Evolutionary conservation across 1,284 basidiomycete species (phyloP).

Genomic region (Heterobasidion irregulare): DNA sequence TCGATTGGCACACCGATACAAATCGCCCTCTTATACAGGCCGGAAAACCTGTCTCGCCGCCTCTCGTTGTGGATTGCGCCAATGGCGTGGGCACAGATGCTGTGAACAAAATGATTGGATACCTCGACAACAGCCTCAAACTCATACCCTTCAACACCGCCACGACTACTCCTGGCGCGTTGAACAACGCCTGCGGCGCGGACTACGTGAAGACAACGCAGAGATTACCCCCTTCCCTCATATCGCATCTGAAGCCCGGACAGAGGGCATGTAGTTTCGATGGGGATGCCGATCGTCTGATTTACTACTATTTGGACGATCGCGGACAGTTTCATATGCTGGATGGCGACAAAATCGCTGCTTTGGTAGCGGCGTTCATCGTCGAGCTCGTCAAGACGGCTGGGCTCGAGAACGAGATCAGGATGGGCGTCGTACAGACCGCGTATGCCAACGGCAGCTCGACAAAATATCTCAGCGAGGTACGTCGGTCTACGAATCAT

Average conservation of each 20-base stretch:
- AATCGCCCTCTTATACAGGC: slow-evolving; percentile 28
- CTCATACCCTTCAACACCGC: slow-evolving; percentile 64
- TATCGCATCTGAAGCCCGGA: slow-evolving; percentile 50
- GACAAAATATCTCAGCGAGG: slow-evolving; percentile 84
- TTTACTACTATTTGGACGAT: slow-evolving; percentile 89
- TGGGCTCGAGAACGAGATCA: slow-evolving; percentile 64
- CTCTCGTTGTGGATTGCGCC: slow-evolving; percentile 89
- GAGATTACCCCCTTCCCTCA: slow-evolving; percentile 70
- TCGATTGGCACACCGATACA: slow-evolving; percentile 8
- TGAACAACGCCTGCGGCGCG: slow-evolving; percentile 90
- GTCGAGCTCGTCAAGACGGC: slow-evolving; percentile 83
- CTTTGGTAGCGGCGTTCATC: slow-evolving; percentile 89
- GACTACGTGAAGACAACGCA: slow-evolving; percentile 97
- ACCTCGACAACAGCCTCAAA: slow-evolving; percentile 47
- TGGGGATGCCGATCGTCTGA: slow-evolving; percentile 95
- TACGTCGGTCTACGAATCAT: slow-evolving; percentile 24
- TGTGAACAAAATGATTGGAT: slow-evolving; percentile 47
- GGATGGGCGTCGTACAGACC: slow-evolving; percentile 94
- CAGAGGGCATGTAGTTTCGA: slow-evolving; percentile 91
- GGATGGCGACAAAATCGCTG: slow-evolving; percentile 98
- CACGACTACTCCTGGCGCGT: slow-evolving; percentile 57
- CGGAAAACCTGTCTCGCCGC: slow-evolving; percentile 50
- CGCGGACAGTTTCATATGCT: slow-evolving; percentile 81
- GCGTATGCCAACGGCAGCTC: slow-evolving; percentile 98
- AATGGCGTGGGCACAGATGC: slow-evolving; percentile 91